Evolutionary conservation across 345 rosid species (phyloP).

Genomic region (Gossypium raimondii): DNA sequence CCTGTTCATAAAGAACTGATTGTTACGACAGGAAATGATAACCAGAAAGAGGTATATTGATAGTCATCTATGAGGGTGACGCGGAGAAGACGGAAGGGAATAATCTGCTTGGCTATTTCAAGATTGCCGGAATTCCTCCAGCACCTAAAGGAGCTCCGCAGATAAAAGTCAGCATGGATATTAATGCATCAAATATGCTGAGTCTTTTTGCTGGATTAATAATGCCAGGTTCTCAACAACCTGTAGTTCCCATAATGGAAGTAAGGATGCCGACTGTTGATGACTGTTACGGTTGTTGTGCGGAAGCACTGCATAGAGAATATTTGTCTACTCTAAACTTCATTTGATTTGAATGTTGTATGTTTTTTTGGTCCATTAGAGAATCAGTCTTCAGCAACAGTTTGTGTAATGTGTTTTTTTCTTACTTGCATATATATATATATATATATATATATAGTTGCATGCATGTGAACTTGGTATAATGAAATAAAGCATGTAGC

Average conservation of each 20-base stretch:
- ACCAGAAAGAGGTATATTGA: slow-evolving; percentile 64
- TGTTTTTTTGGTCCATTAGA: neutral
- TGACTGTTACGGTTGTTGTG: slow-evolving; percentile 87
- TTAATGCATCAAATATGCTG: slow-evolving; percentile 62
- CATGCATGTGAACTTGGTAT: too few relatives aligned
- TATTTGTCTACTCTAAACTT: slow-evolving; percentile 60
- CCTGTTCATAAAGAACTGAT: slow-evolving; percentile 69
- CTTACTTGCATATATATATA: too few relatives aligned
- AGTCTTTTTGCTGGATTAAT: slow-evolving; percentile 62
- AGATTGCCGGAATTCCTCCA: slow-evolving; percentile 64
- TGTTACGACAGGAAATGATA: slow-evolving; percentile 61
- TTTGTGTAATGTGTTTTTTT: neutral
- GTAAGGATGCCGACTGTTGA: slow-evolving; percentile 91
- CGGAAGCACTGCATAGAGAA: slow-evolving; percentile 50
- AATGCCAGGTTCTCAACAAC: slow-evolving; percentile 56
- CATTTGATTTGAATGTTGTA: neutral
- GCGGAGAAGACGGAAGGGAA: slow-evolving; percentile 58
- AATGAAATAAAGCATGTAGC: neutral
- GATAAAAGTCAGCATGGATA: slow-evolving; percentile 87
- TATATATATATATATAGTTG: too few relatives aligned
- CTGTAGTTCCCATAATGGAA: slow-evolving; percentile 64
- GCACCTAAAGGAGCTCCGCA: slow-evolving; percentile 73
- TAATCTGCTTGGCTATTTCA: slow-evolving; percentile 83
- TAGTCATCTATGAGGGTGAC: slow-evolving; percentile 81
- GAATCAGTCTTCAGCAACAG: neutral